A percentile compares a stretch with the other conserved stretches of the same genome.
These are phyloP conservation scores for Aspergillus fijiensis DNA, from an alignment of 2,329 filamentous ascomycete species.

Conservation along the genomic window DNA sequence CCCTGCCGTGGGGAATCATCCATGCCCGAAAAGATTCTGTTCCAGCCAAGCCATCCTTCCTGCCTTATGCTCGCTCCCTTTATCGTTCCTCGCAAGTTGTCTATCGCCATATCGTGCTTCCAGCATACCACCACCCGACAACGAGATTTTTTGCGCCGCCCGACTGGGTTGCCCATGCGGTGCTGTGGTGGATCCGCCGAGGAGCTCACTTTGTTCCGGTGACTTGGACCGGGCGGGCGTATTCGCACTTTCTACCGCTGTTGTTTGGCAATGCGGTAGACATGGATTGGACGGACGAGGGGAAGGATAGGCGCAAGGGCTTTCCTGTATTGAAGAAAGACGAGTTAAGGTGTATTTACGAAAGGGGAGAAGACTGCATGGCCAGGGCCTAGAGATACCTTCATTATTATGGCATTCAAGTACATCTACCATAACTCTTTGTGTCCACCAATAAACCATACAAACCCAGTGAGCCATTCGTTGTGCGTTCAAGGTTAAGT, in stretches of 20 bases:
- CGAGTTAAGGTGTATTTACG: too few relatives aligned
- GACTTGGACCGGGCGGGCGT: slow-evolving; percentile 18
- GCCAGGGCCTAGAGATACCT: too few relatives aligned
- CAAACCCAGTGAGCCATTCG: too few relatives aligned
- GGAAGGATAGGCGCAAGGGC: too few relatives aligned
- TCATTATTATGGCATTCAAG: too few relatives aligned
- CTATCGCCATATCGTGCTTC: slow-evolving; percentile 20
- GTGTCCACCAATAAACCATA: too few relatives aligned
- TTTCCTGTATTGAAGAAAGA: too few relatives aligned
- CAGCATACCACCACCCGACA: slow-evolving; percentile 11
- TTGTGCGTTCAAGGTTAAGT: too few relatives aligned
- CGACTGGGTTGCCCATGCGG: slow-evolving; percentile 13
- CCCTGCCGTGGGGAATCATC: slow-evolving; percentile 6
- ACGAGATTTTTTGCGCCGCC: slow-evolving; percentile 11
- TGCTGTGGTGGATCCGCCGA: slow-evolving; percentile 22
- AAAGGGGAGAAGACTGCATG: too few relatives aligned
- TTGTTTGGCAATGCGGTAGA: background rate
- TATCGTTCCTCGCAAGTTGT: slow-evolving; percentile 14
- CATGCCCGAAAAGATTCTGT: slow-evolving; percentile 8
- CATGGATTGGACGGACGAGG: background rate
- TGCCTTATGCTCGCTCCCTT: slow-evolving; percentile 19
- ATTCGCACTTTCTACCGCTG: slow-evolving; percentile 12
- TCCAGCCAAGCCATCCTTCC: slow-evolving; percentile 13
- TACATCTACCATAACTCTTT: too few relatives aligned
- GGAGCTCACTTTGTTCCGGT: slow-evolving; percentile 21